Conservation (phyloP, 345 rosid genomes). For the Eucalyptus rudis region DNA sequence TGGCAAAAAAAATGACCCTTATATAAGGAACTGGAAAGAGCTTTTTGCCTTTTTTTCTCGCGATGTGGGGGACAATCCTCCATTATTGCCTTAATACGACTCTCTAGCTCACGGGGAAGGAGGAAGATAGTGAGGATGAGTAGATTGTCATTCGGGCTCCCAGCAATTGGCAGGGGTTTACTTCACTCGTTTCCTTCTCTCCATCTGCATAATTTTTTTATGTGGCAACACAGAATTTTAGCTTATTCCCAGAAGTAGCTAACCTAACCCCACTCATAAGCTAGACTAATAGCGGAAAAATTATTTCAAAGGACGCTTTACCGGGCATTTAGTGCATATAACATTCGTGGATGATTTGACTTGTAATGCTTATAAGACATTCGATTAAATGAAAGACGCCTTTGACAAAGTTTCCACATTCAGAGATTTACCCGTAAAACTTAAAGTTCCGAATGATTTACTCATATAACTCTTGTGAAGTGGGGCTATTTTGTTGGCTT, state of each 20-base stretch:
- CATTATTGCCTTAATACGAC: background rate
- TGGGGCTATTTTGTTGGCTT: background rate
- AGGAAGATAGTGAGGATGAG: conserved; percentile 21
- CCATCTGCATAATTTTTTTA: background rate
- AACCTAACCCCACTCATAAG: background rate
- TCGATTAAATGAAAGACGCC: background rate
- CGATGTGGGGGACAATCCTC: background rate
- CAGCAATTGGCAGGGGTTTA: background rate
- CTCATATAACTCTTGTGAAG: fast-evolving
- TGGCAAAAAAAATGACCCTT: background rate
- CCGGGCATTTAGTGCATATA: too few species aligned
- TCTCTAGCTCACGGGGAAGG: background rate
- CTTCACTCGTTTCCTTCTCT: background rate
- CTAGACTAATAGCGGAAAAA: background rate
- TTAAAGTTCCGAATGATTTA: background rate
- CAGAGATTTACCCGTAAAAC: background rate
- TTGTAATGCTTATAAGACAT: background rate
- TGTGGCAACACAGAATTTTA: background rate
- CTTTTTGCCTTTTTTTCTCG: background rate
- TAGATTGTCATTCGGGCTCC: conserved; percentile 11
- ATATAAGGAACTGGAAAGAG: background rate
- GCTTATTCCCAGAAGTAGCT: background rate
- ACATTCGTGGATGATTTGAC: too few species aligned
- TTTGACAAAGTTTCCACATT: background rate
- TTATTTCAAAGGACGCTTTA: too few species aligned